phyloP scores from a whole-genome alignment of 2,329 filamentous ascomycete genomes.

The Xylaria polymorpha region DNA sequence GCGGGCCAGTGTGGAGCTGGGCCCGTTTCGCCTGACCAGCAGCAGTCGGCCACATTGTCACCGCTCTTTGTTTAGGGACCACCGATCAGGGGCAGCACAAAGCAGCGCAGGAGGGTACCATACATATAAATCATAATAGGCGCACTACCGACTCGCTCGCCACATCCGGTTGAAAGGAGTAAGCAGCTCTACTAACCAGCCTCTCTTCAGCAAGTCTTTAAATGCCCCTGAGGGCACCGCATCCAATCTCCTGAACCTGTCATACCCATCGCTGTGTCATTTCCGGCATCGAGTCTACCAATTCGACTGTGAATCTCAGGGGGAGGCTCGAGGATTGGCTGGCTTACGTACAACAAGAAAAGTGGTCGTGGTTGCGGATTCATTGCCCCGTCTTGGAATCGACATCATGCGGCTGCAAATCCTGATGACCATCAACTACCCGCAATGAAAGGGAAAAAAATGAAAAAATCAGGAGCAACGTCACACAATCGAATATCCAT shows the following conservation, averaged over 20 bases:
- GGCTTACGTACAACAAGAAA: constrained; percentile 13
- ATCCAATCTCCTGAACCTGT: constrained; percentile 22
- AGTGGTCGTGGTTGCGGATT: constrained; percentile 8
- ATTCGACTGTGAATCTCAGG: constrained; percentile 22
- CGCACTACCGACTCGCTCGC: background rate
- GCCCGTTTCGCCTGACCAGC: constrained; percentile 44
- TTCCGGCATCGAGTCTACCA: constrained; percentile 15
- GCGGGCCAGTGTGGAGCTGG: constrained; percentile 45
- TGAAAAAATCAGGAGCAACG: background rate
- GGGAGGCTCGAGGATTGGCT: constrained; percentile 26
- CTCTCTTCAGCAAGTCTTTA: constrained; percentile 22
- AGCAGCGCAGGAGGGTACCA: background rate
- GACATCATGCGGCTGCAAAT: constrained; percentile 10
- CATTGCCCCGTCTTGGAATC: constrained; percentile 13
- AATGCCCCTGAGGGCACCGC: constrained; percentile 13
- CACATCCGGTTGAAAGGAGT: background rate
- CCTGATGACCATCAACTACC: background rate
- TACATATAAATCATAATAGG: background rate
- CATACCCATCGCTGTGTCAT: constrained; percentile 10
- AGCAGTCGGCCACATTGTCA: constrained; percentile 50
- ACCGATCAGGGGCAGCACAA: constrained; percentile 33
- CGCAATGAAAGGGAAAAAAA: too few species aligned
- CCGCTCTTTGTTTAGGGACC: constrained; percentile 46
- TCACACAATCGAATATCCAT: constrained; percentile 6
- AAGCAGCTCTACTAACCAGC: constrained; percentile 1